Conservation (phyloP, 2,329 filamentous ascomycete genomes). For the Stagonosporopsis rhizophila region DNA sequence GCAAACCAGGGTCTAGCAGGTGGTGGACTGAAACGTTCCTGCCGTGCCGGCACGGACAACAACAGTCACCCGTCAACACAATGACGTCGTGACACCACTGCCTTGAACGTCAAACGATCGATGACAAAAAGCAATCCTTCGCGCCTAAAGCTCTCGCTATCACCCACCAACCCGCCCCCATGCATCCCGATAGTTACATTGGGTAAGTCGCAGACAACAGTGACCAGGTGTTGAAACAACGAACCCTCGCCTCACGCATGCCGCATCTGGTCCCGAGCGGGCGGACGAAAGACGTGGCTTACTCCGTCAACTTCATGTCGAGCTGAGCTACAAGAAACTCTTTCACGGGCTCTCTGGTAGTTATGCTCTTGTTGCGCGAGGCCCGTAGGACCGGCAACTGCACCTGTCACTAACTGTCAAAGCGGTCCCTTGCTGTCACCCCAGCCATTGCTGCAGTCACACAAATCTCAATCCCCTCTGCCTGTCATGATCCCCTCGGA, state of each 20-base stretch:
- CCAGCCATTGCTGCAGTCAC: constrained; percentile 2
- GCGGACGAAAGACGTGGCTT: not conserved
- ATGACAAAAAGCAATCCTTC: constrained; percentile 10
- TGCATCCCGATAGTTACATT: not conserved
- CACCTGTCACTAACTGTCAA: not conserved
- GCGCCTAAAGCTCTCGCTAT: not conserved
- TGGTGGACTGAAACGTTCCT: constrained; percentile 15
- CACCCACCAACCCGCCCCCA: constrained; percentile 1
- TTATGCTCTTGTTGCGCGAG: not conserved
- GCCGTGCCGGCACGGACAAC: constrained; percentile 5
- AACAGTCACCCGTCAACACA: constrained; percentile 1
- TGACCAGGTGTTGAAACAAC: constrained; percentile 13
- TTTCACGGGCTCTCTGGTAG: not conserved
- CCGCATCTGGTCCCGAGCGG: constrained; percentile 3
- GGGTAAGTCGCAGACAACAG: not conserved
- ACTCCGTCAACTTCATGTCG: not conserved
- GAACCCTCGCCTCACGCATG: not conserved
- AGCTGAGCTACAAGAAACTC: not conserved
- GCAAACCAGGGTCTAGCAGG: constrained; percentile 9
- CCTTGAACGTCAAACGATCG: constrained; percentile 6
- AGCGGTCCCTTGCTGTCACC: not conserved
- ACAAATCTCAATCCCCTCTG: not conserved
- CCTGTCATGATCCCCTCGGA: not conserved
- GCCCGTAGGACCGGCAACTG: not conserved
- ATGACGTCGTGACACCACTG: constrained; percentile 10